Percentiles rank a stretch among this genome's conserved stretches.
Conservation (phyloP, 768 basidiomycete species). For the Suillus variegatus region DNA sequence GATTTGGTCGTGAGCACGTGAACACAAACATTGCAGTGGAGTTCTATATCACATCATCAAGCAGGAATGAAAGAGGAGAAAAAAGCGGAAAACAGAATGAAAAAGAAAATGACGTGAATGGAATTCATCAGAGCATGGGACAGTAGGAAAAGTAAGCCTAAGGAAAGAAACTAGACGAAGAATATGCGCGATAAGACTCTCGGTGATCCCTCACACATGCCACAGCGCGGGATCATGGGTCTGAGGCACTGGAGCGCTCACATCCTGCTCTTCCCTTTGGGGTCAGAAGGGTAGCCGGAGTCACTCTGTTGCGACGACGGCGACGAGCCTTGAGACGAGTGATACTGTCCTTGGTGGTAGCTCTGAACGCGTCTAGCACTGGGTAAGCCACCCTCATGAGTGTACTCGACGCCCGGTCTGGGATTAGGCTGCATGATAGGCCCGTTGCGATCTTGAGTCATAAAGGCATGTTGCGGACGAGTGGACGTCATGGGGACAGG, state of each 20-base stretch:
- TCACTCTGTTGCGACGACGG: slow-evolving; percentile 23
- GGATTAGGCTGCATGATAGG: slow-evolving; percentile 9
- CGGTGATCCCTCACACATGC: background rate
- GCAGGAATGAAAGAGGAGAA: background rate
- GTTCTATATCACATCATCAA: background rate
- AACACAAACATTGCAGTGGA: background rate
- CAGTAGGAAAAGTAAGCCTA: background rate
- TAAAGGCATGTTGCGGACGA: slow-evolving; percentile 2
- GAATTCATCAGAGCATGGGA: background rate
- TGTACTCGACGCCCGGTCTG: slow-evolving; percentile 19
- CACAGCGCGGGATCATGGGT: background rate
- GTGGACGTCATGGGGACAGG: background rate
- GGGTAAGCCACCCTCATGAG: slow-evolving; percentile 10
- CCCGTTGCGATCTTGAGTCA: slow-evolving; percentile 12
- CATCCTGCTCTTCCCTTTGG: slow-evolving; percentile 11
- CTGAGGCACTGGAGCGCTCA: background rate
- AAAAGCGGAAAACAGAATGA: background rate
- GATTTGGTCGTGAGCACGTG: background rate
- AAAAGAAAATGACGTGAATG: background rate
- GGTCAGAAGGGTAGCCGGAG: slow-evolving; percentile 12
- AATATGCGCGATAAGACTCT: background rate
- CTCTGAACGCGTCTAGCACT: slow-evolving; percentile 12
- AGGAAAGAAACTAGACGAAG: background rate
- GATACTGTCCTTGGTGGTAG: slow-evolving; percentile 8
- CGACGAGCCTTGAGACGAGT: slow-evolving; percentile 16